A percentile compares a stretch with the other conserved stretches of the same genome.
Evolutionary conservation across 352 stramenopile genomes (phyloP).

Genomic region (Globisporangium nodosum): DNA sequence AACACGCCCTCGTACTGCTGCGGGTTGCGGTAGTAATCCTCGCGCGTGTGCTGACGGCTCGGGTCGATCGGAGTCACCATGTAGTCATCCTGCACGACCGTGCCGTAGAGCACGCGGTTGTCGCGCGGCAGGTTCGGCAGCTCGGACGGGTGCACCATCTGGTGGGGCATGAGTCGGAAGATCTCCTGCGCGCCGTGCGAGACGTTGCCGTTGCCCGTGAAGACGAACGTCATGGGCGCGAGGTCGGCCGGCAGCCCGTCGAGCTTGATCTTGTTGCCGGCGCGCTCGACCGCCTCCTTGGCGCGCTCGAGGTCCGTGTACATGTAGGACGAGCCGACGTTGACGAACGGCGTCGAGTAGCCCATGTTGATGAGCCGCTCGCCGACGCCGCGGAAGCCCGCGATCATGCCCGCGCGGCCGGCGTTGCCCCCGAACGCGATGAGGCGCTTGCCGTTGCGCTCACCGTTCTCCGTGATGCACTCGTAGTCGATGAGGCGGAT

Average conservation of each 20-base stretch:
- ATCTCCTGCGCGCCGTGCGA: conserved; percentile 93
- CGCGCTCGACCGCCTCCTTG: conserved; percentile 75
- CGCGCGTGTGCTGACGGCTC: conserved; percentile 19
- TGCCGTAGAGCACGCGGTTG: conserved; percentile 70
- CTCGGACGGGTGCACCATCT: conserved; percentile 89
- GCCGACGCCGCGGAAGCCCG: conserved; percentile 91
- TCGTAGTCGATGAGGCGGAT: conserved; percentile 96
- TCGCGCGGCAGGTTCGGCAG: conserved; percentile 63
- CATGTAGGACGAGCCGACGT: conserved; percentile 92
- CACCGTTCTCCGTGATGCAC: conserved; percentile 88
- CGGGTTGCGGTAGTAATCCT: conserved; percentile 91
- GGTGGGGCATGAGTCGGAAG: conserved; percentile 92
- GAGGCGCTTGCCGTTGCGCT: conserved; percentile 72
- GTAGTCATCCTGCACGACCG: conserved; percentile 66
- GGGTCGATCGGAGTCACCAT: conserved; percentile 57
- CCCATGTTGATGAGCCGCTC: conserved; percentile 91
- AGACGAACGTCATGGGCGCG: conserved; percentile 86
- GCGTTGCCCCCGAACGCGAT: conserved; percentile 95
- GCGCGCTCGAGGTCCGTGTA: conserved; percentile 89
- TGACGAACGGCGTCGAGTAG: conserved; percentile 93
- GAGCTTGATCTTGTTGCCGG: conserved; percentile 75
- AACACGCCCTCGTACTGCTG: conserved; percentile 90
- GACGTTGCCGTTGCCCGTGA: conserved; percentile 94
- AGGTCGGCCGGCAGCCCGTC: conserved; percentile 79
- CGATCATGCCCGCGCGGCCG: conserved; percentile 92